phyloP scores from a whole-genome alignment of 345 rosid species.

The Eucalyptus polybractea region DNA sequence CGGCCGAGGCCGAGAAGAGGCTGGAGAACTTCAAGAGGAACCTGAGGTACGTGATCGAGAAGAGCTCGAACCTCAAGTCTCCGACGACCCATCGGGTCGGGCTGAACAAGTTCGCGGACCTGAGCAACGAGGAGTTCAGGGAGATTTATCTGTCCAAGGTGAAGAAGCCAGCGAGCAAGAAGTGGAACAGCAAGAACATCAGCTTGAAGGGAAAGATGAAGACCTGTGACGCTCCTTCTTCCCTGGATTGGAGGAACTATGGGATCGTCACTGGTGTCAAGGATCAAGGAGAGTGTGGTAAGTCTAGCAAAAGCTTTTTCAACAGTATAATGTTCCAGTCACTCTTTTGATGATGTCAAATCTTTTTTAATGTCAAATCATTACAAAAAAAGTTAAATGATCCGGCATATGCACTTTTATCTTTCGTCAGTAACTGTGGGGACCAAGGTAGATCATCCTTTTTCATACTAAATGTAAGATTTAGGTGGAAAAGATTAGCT shows the following conservation, averaged over 20 bases:
- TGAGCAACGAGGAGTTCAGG: conserved; percentile 53
- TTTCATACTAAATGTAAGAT: neutral
- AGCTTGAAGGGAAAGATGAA: neutral
- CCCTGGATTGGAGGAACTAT: conserved; percentile 59
- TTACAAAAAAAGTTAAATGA: neutral
- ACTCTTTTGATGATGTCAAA: neutral
- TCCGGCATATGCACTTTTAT: neutral
- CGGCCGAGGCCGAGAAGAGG: conserved; percentile 32
- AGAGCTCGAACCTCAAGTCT: neutral
- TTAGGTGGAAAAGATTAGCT: neutral
- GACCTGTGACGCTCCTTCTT: conserved; percentile 35
- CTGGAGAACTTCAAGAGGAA: conserved; percentile 29
- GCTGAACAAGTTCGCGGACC: conserved; percentile 53
- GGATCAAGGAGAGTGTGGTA: conserved; percentile 55
- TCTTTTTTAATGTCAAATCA: neutral
- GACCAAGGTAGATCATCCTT: neutral
- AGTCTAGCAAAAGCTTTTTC: neutral
- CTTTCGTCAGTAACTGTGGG: neutral
- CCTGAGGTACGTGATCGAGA: conserved; percentile 34
- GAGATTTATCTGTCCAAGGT: conserved; percentile 23
- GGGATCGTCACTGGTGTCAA: conserved; percentile 44
- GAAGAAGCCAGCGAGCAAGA: conserved; percentile 20
- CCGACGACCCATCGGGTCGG: conserved; percentile 20
- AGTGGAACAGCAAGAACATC: neutral
- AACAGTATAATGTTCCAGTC: neutral